These are phyloP conservation scores for Dioscorea alata DNA, from an alignment of 106 monocot species.

Conservation along the genomic window DNA sequence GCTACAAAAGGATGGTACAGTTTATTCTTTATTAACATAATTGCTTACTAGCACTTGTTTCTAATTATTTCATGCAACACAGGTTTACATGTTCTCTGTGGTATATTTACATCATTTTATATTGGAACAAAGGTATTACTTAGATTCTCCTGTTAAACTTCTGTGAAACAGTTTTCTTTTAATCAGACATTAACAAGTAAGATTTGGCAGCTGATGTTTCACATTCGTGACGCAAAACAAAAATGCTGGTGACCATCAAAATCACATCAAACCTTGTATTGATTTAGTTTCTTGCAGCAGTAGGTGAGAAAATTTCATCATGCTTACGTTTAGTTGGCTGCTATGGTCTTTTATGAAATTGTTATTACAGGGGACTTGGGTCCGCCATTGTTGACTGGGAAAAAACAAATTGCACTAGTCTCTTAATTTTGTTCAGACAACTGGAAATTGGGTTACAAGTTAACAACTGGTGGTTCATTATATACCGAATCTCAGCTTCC, in stretches of 20 bases:
- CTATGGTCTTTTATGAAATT: not conserved
- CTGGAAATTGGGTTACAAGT: too few species aligned
- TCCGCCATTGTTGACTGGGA: not conserved
- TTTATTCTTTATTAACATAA: not conserved
- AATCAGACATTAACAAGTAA: not conserved
- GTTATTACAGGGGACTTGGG: not conserved
- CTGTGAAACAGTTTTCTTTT: not conserved
- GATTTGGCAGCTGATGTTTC: conserved; percentile 78
- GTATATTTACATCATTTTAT: conserved; percentile 71
- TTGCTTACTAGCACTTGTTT: not conserved
- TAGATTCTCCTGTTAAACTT: not conserved
- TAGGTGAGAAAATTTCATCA: not conserved
- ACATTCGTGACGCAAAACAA: conserved; percentile 57
- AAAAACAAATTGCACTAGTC: not conserved
- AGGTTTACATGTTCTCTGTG: conserved; percentile 54
- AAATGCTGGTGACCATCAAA: conserved; percentile 4
- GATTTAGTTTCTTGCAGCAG: not conserved
- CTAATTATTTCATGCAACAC: conserved; percentile 5
- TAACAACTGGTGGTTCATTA: too few species aligned
- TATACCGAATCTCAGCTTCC: too few species aligned
- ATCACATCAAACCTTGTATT: not conserved
- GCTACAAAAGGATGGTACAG: conserved; percentile 57
- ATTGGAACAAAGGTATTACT: conserved; percentile 74
- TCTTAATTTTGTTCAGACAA: not conserved
- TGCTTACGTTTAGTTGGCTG: not conserved